Evolutionary conservation across 2,329 filamentous ascomycete species (phyloP).

Genomic region (Colletotrichum sp.): DNA sequence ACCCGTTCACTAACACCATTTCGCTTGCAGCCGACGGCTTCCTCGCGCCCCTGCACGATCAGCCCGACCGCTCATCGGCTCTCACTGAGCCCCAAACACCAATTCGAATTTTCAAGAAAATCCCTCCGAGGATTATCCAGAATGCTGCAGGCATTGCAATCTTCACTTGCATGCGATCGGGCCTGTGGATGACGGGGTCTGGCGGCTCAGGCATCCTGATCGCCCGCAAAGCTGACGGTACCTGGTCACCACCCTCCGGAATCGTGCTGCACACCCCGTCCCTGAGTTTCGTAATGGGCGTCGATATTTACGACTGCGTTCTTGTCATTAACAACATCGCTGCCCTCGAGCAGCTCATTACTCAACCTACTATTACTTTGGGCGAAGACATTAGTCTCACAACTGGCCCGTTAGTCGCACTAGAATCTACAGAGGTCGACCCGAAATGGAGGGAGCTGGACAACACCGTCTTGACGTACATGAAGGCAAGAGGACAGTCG

Average conservation of each 20-base stretch:
- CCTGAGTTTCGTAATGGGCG: conserved; percentile 86
- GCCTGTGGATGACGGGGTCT: conserved; percentile 89
- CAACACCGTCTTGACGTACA: conserved; percentile 62
- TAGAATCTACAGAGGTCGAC: conserved; percentile 58
- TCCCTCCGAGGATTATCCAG: conserved; percentile 83
- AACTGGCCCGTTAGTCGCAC: conserved; percentile 72
- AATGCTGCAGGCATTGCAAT: conserved; percentile 91
- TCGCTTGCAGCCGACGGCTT: conserved; percentile 57
- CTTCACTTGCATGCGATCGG: conserved; percentile 95
- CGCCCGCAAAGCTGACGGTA: conserved; percentile 82
- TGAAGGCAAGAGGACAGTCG: conserved; percentile 63
- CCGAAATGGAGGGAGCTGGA: conserved; percentile 57
- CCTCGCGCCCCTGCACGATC: conserved; percentile 49
- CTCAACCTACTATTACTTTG: conserved; percentile 77
- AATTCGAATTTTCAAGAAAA: conserved; percentile 73
- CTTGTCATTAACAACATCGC: conserved; percentile 89
- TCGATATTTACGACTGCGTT: conserved; percentile 96
- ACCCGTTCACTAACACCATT: conserved; percentile 11
- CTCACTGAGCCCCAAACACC: conserved; percentile 49
- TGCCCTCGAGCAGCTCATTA: conserved; percentile 80
- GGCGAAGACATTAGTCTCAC: conserved; percentile 81
- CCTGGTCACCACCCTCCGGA: conserved; percentile 90
- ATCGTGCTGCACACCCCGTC: conserved; percentile 90
- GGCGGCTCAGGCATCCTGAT: conserved; percentile 89
- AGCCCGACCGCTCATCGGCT: conserved; percentile 28